Evolutionary conservation across 139 green algal species (phyloP).

Genomic region (Astrephomene gubernaculifera): DNA sequence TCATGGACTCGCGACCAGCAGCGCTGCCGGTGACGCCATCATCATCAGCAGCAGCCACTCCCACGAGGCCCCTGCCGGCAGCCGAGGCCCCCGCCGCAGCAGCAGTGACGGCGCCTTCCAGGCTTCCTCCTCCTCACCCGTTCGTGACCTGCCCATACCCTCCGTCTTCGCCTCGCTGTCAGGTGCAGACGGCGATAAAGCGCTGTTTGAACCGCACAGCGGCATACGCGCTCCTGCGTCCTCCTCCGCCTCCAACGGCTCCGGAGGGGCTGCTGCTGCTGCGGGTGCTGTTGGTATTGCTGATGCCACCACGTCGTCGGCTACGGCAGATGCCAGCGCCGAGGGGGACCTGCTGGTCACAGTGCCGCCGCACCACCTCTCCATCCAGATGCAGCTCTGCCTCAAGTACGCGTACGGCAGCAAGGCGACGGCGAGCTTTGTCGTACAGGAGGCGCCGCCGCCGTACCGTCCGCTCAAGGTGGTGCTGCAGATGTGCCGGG

Average conservation of each 20-base stretch:
- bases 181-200: background rate
- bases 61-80: background rate
- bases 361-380: slow-evolving; percentile 5
- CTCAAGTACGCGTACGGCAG: background rate
- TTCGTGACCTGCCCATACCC: background rate
- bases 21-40: background rate
- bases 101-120: background rate
- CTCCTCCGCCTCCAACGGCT: background rate
- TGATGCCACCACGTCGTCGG: too few species aligned
- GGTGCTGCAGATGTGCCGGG: background rate
- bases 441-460: background rate
- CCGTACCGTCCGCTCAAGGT: background rate
- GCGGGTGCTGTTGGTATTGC: background rate
- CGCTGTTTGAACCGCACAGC: background rate
- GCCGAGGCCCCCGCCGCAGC: too few species aligned
- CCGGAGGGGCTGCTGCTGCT: background rate
- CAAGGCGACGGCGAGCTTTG: background rate
- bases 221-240: too few species aligned
- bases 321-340: too few species aligned
- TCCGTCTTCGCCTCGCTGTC: background rate
- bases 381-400: slow-evolving; percentile 10
- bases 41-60: background rate
- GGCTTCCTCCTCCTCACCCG: too few species aligned
- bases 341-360: background rate
- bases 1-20: too few species aligned